Conservation (phyloP, 768 basidiomycete genomes). For the Amanita fuliginea region DNA sequence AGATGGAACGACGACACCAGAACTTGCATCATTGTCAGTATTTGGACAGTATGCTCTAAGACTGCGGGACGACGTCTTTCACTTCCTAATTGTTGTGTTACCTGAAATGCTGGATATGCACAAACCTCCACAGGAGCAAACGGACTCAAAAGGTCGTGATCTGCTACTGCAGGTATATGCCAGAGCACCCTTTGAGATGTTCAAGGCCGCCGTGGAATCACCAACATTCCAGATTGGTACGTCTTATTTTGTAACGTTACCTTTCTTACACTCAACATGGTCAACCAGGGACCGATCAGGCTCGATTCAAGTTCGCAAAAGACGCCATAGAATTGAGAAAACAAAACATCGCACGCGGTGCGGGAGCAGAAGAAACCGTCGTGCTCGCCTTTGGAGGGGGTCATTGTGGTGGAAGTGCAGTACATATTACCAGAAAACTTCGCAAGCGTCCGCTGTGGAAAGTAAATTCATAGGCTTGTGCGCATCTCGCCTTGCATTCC, state of each 20-base stretch:
- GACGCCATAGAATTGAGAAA: constrained; percentile 80
- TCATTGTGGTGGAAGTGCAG: constrained; percentile 58
- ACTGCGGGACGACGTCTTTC: constrained; percentile 67
- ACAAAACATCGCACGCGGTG: constrained; percentile 58
- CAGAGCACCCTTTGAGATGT: constrained; percentile 78
- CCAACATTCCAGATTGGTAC: constrained; percentile 71
- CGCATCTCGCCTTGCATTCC: not conserved
- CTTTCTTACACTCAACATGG: constrained; percentile 9
- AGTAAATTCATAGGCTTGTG: constrained; percentile 57
- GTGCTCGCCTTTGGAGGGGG: constrained; percentile 80
- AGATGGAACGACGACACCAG: constrained; percentile 43
- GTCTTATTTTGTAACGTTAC: constrained; percentile 9
- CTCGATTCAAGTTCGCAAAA: constrained; percentile 87
- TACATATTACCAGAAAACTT: constrained; percentile 82
- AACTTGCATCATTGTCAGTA: constrained; percentile 41
- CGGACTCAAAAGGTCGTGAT: constrained; percentile 48
- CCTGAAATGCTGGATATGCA: constrained; percentile 54
- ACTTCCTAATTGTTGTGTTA: constrained; percentile 66
- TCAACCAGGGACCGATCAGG: constrained; percentile 65
- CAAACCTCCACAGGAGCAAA: constrained; percentile 20
- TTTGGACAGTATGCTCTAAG: constrained; percentile 72
- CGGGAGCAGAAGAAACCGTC: constrained; percentile 79
- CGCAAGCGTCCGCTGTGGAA: constrained; percentile 75
- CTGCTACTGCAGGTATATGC: constrained; percentile 66
- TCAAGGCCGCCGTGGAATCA: constrained; percentile 74